phyloP scores from a whole-genome alignment of 805 yeast species.

The Suhomyces tanzawaensis region DNA sequence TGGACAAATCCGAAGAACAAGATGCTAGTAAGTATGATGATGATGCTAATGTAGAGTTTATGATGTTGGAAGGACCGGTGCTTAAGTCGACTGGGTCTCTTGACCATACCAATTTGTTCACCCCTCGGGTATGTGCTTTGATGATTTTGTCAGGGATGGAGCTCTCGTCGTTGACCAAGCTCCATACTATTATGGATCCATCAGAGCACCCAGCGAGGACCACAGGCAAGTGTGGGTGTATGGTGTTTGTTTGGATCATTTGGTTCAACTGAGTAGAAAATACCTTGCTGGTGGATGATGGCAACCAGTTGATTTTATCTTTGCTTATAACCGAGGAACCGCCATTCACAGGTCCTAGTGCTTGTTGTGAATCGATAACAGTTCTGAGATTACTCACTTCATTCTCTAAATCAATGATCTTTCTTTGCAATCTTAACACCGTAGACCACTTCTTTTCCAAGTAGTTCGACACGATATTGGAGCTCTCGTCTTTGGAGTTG shows the following conservation, averaged over 20 bases:
- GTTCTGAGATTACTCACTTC: slow-evolving; percentile 50
- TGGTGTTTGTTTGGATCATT: slow-evolving; percentile 57
- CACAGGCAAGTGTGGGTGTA: slow-evolving; percentile 74
- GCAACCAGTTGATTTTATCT: slow-evolving; percentile 59
- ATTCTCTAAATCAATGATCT: slow-evolving; percentile 66
- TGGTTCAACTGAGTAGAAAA: slow-evolving; percentile 53
- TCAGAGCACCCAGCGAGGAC: slow-evolving; percentile 67
- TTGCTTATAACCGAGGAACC: slow-evolving; percentile 12
- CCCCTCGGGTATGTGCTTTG: slow-evolving; percentile 72
- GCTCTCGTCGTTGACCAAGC: slow-evolving; percentile 50
- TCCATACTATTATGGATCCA: slow-evolving; percentile 75
- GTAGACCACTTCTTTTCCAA: slow-evolving; percentile 86
- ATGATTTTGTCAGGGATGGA: slow-evolving; percentile 59
- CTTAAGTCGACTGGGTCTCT: slow-evolving; percentile 31
- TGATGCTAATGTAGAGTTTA: background rate
- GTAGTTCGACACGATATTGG: slow-evolving; percentile 33
- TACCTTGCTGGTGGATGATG: slow-evolving; percentile 43
- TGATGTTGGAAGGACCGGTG: slow-evolving; percentile 11
- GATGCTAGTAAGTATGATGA: slow-evolving; percentile 41
- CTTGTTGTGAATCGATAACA: slow-evolving; percentile 27
- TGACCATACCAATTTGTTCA: slow-evolving; percentile 60
- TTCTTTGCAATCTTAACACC: slow-evolving; percentile 73
- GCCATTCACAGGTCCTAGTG: background rate
- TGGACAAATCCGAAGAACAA: slow-evolving; percentile 50
- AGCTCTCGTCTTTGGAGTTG: slow-evolving; percentile 12